Percentiles rank a stretch among this genome's conserved stretches.
Evolutionary conservation across 1,139 yeast species (phyloP).

Genomic region (Diutina scorzettiae): DNA sequence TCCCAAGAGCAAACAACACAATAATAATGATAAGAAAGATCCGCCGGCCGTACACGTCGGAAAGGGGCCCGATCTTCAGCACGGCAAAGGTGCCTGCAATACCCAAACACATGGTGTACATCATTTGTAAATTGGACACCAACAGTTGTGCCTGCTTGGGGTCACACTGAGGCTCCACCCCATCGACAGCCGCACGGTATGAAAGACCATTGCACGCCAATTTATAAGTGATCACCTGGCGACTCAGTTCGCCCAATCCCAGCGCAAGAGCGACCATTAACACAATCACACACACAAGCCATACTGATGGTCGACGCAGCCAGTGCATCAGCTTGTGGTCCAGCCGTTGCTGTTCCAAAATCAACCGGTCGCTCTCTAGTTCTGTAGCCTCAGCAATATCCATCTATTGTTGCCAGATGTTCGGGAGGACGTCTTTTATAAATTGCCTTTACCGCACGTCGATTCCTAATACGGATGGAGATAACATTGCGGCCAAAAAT

Average conservation of each 20-base stretch:
- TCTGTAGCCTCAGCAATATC: too few relatives aligned
- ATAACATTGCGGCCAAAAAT: too few relatives aligned
- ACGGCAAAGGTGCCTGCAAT: slow-evolving; percentile 25
- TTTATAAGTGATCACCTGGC: slow-evolving; percentile 22
- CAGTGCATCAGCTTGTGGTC: slow-evolving; percentile 21
- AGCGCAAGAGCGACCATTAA: slow-evolving; percentile 19
- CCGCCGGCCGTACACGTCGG: slow-evolving; percentile 56
- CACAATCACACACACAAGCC: slow-evolving; percentile 18
- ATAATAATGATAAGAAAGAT: slow-evolving; percentile 22
- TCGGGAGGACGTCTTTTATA: too few relatives aligned
- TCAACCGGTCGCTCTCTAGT: slow-evolving; percentile 25
- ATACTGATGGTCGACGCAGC: slow-evolving; percentile 24
- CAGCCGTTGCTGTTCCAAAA: slow-evolving; percentile 28
- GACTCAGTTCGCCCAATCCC: slow-evolving; percentile 23
- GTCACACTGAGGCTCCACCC: slow-evolving; percentile 14
- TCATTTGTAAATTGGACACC: slow-evolving; percentile 25
- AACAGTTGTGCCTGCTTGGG: slow-evolving; percentile 23
- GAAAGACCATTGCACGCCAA: slow-evolving; percentile 25
- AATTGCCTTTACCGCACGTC: too few relatives aligned
- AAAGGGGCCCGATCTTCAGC: slow-evolving; percentile 44
- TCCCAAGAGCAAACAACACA: slow-evolving; percentile 13
- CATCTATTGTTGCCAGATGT: too few relatives aligned
- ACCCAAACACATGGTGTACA: slow-evolving; percentile 17
- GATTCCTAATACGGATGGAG: too few relatives aligned
- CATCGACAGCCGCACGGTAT: not conserved